These are phyloP conservation scores for Cordia subcordata DNA, from an alignment of 257 asterid genomes.

Conservation along the genomic window DNA sequence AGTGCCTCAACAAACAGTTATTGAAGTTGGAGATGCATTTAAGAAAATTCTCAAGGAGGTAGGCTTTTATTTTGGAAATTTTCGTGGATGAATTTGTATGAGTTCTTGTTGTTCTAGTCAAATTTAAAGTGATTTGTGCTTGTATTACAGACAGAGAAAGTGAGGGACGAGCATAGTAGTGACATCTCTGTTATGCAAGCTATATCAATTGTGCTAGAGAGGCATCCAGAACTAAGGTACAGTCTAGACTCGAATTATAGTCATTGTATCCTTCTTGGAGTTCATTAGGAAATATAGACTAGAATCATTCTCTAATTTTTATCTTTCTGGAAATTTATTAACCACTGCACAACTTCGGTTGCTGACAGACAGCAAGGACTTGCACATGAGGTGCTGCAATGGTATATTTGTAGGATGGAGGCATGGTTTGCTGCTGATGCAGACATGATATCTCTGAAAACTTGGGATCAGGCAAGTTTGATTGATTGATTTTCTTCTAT, in stretches of 20 bases:
- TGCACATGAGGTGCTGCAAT: constrained; percentile 82
- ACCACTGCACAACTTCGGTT: constrained; percentile 17
- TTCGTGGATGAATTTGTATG: not conserved
- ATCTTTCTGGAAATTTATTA: constrained; percentile 13
- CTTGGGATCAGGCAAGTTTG: constrained; percentile 91
- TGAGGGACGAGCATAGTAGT: constrained; percentile 59
- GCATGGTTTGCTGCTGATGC: constrained; percentile 99
- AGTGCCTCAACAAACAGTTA: constrained; percentile 76
- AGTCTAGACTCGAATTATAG: too few relatives aligned
- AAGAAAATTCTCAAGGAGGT: constrained; percentile 94
- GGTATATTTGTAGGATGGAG: constrained; percentile 99
- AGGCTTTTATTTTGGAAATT: constrained; percentile 16
- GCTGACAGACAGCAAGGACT: constrained; percentile 70
- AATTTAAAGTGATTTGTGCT: constrained; percentile 18
- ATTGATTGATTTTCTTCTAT: constrained; percentile 5
- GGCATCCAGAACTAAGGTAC: constrained; percentile 82
- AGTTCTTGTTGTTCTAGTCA: not conserved
- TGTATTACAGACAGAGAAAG: constrained; percentile 70
- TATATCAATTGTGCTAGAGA: constrained; percentile 69
- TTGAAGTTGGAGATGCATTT: constrained; percentile 80
- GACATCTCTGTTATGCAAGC: constrained; percentile 92
- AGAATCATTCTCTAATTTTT: not conserved
- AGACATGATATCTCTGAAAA: constrained; percentile 88
- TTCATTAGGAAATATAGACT: not conserved
- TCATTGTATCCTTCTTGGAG: constrained; percentile 11